phyloP scores from a whole-genome alignment of 164 flowering plant genomes.

The Umbellularia californica region DNA sequence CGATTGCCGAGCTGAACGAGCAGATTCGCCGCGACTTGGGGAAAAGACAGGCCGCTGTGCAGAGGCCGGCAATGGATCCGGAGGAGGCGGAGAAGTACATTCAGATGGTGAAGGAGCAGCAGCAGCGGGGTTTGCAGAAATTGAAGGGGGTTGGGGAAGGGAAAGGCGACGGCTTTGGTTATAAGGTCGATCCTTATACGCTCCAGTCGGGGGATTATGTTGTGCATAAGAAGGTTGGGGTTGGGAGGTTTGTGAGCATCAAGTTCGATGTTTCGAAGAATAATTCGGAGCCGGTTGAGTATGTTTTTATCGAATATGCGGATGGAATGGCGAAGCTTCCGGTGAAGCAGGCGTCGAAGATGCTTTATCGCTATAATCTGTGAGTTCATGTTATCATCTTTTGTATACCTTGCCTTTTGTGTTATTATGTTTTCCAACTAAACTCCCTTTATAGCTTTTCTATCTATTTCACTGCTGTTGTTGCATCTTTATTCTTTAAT shows the following conservation, averaged over 20 bases:
- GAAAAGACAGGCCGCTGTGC: conserved; percentile 34
- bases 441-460: no score
- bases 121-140: conserved; percentile 84
- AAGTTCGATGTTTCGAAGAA: conserved; percentile 58
- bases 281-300: conserved; percentile 50
- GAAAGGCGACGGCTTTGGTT: conserved; percentile 35
- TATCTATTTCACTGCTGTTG: no score
- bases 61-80: conserved; percentile 38
- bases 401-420: background rate
- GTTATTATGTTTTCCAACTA: no score
- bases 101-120: conserved; percentile 77
- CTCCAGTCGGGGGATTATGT: conserved; percentile 79
- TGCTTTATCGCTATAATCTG: conserved; percentile 93
- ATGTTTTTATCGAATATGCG: conserved; percentile 82
- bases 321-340: conserved; percentile 99
- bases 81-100: conserved; percentile 86
- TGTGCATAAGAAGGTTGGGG: conserved; percentile 93
- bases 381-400: conserved; percentile 24
- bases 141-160: conserved; percentile 49
- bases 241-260: conserved; percentile 81
- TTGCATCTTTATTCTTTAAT: no score
- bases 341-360: conserved; percentile 68
- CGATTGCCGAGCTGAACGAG: conserved; percentile 56
- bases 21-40: conserved; percentile 58
- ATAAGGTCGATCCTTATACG: conserved; percentile 81